These are phyloP conservation scores for Porcisia deanei DNA, from an alignment of 208 protist species.

Conservation along the genomic window DNA sequence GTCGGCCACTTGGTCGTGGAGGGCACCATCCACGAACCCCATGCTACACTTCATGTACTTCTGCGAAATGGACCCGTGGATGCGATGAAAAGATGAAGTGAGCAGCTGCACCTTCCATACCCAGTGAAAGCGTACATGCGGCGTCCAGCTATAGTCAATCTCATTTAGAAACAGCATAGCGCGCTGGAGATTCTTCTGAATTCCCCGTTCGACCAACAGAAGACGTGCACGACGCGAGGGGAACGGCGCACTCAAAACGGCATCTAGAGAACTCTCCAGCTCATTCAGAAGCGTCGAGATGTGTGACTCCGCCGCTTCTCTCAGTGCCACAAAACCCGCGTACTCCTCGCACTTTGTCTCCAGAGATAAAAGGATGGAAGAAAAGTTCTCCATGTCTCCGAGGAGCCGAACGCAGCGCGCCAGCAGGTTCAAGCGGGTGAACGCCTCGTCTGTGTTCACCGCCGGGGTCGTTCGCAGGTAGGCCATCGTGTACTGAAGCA, in stretches of 20 bases:
- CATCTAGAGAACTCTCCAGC: slow-evolving; percentile 48
- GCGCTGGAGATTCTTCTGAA: slow-evolving; percentile 56
- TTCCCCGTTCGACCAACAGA: slow-evolving; percentile 41
- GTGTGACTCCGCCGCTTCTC: slow-evolving; percentile 46
- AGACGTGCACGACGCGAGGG: slow-evolving; percentile 62
- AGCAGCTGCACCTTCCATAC: slow-evolving; percentile 80
- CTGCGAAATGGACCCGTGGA: slow-evolving; percentile 60
- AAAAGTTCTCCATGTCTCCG: slow-evolving; percentile 71
- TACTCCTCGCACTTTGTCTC: slow-evolving; percentile 72
- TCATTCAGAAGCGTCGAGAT: slow-evolving; percentile 48
- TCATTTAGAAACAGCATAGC: slow-evolving; percentile 76
- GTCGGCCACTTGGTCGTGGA: slow-evolving; percentile 63
- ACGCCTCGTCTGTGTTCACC: slow-evolving; percentile 51
- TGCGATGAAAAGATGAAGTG: slow-evolving; percentile 51
- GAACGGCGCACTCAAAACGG: slow-evolving; percentile 45
- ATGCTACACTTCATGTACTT: slow-evolving; percentile 59
- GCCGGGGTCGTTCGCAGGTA: slow-evolving; percentile 65
- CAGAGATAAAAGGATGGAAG: slow-evolving; percentile 62
- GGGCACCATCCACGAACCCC: slow-evolving; percentile 78
- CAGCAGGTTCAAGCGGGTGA: slow-evolving; percentile 63
- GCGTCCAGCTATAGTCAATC: slow-evolving; percentile 80
- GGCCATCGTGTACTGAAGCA: slow-evolving; percentile 83
- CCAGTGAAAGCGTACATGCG: slow-evolving; percentile 62
- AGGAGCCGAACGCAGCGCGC: slow-evolving; percentile 73
- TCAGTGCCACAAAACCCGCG: slow-evolving; percentile 53